Evolutionary conservation across 345 rosid genomes (phyloP), one percentile per base, ranked within the genome.

Genomic region (Arabis hirsuta): DNA sequence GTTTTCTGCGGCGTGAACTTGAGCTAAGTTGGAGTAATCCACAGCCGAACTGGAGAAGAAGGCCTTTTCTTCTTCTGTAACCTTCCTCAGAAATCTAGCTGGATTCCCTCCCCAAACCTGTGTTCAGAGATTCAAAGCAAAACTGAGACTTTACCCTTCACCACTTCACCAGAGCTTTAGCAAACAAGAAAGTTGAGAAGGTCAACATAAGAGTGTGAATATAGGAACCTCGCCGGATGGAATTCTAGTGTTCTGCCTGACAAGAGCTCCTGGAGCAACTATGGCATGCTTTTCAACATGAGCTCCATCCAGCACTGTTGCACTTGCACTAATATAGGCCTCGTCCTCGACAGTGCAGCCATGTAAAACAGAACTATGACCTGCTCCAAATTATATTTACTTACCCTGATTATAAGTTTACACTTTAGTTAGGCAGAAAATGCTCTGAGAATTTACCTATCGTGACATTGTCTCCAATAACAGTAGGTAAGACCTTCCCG

Each of bases 71-170:
- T 85, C 90, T 65, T 92, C 96, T 3, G 92, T 85, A 48, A 92
- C 84, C 82, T 89, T 89, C 73, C 98, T 83, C 72, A 89, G 59
- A 75, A 92, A 89, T 81, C 53, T 84, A 47, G 96, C 98, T 24
- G 98, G 98, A 74, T 85, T 92, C 26, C 98, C 98, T 78, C 90
- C 98, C 98, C 96, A 92, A 14, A 92, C 88, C 98, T 89, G 81
- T 53, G 56, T 22, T 54, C 19, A 27, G 31, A 32, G 29, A 24
- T 9, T 22, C 0, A 12, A 69, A 47, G 36, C 27, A 57, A 70
- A 19, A 58, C 29, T 14, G 20, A 58, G 12, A 59, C 65, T 45
- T 36, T 14, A 16, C 7, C 26, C 55, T 48, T 69, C 14, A 47
- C 11, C 7, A 38, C 55, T 48, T 69, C 14, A 47, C 11, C 24